Conservation (phyloP, 108 stramenopile genomes). For the Pseudonitzschia pungens region DNA sequence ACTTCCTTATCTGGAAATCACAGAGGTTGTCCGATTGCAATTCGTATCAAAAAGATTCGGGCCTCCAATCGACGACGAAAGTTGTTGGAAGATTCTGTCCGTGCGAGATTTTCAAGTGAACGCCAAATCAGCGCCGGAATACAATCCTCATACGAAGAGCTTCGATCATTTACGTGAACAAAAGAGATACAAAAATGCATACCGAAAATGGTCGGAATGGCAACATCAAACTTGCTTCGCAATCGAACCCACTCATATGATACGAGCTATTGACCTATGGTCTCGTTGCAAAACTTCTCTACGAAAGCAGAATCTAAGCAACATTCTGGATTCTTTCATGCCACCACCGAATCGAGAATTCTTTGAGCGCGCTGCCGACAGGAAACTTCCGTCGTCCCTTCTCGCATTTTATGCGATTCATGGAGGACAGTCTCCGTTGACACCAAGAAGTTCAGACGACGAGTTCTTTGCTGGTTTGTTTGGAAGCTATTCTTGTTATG, state of each 20-base stretch:
- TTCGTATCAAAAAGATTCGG: conserved; percentile 12
- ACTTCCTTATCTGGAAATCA: conserved; percentile 10
- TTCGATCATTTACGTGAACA: conserved; percentile 7
- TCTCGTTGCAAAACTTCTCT: conserved; percentile 11
- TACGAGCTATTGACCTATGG: conserved; percentile 6
- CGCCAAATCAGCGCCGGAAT: background rate
- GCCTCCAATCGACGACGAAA: conserved; percentile 1
- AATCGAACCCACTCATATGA: conserved; percentile 11
- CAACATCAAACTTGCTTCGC: background rate
- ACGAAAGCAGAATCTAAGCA: background rate
- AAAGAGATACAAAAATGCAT: background rate
- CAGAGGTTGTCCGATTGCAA: conserved; percentile 11
- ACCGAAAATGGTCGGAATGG: conserved; percentile 13
- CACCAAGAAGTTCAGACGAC: conserved; percentile 6
- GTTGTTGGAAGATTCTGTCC: conserved; percentile 19
- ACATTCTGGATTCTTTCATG: conserved; percentile 5
- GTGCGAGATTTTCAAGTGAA: conserved; percentile 10
- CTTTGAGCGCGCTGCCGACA: background rate
- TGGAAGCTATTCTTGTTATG: conserved; percentile 26
- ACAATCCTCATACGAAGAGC: conserved; percentile 8
- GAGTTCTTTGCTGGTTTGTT: conserved; percentile 18
- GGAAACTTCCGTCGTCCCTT: conserved; percentile 13
- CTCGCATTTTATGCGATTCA: conserved; percentile 23
- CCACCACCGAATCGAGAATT: conserved; percentile 9
- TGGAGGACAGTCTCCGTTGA: conserved; percentile 15